phyloP scores from a whole-genome alignment of 176 grass and related monocot species.

The Oryza glumipatula region DNA sequence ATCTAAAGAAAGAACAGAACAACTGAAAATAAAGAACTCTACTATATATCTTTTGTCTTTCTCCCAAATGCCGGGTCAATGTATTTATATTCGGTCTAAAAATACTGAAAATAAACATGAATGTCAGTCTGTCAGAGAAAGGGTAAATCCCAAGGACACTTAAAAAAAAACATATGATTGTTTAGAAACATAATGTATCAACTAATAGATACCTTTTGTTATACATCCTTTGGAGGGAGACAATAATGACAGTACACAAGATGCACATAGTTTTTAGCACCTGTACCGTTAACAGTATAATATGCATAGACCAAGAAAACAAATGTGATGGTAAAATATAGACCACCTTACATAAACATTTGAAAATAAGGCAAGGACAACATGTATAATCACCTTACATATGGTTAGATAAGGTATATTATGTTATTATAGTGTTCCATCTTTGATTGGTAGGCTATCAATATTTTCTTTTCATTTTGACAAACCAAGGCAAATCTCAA shows the following conservation, averaged over 20 bases:
- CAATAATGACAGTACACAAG: not conserved
- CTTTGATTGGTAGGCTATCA: not conserved
- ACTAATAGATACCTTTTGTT: not conserved
- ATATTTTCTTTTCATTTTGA: not conserved
- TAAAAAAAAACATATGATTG: not conserved
- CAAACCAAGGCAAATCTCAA: not conserved
- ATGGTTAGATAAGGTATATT: not conserved
- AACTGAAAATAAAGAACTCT: constrained; percentile 18
- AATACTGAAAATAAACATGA: constrained; percentile 17
- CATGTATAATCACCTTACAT: not conserved
- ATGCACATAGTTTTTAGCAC: not conserved
- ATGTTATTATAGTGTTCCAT: not conserved
- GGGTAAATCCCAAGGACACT: not conserved
- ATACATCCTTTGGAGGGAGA: not conserved
- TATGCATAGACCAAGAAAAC: not conserved
- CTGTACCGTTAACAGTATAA: not conserved
- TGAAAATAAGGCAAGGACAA: not conserved
- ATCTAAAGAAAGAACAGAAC: not conserved
- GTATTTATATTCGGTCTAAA: no score
- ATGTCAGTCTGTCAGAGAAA: not conserved
- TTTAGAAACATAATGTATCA: not conserved
- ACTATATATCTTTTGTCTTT: no score
- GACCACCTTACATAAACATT: not conserved
- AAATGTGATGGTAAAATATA: not conserved
- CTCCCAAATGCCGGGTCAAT: no score